Percentiles rank a stretch among this genome's conserved stretches.
Evolutionary conservation across 768 basidiomycete genomes (phyloP).

Genomic region (Tricholoma bakamatsutake): DNA sequence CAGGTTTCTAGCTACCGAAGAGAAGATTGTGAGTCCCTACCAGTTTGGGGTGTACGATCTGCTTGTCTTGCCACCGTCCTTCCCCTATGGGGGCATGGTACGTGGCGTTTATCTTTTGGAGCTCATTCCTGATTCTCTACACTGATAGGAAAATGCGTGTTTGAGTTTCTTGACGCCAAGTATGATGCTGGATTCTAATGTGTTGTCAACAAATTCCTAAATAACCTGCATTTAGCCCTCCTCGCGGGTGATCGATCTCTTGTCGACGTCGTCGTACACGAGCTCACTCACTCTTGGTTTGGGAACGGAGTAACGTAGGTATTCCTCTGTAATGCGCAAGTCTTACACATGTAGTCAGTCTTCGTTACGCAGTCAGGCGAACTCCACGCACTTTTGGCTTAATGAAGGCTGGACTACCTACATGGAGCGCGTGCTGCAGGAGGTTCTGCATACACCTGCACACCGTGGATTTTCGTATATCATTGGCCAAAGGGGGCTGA

Average conservation of each 20-base stretch:
- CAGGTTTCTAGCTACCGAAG: constrained; percentile 74
- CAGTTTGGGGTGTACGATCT: constrained; percentile 86
- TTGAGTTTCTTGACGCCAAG: constrained; percentile 86
- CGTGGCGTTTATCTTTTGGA: constrained; percentile 12
- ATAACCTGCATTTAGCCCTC: constrained; percentile 42
- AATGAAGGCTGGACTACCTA: constrained; percentile 96
- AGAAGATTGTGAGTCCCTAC: constrained; percentile 71
- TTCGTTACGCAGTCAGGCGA: constrained; percentile 43
- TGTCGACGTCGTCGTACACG: constrained; percentile 88
- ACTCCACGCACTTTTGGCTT: constrained; percentile 81
- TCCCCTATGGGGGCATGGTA: constrained; percentile 92
- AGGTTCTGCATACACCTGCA: constrained; percentile 63
- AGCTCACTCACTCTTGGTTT: constrained; percentile 84
- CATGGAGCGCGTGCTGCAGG: constrained; percentile 75
- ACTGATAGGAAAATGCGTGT: constrained; percentile 77
- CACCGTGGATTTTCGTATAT: constrained; percentile 78
- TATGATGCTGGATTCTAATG: constrained; percentile 23
- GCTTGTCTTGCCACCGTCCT: constrained; percentile 83
- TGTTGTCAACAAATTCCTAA: not conserved
- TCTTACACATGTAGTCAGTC: not conserved
- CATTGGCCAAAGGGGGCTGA: constrained; percentile 66
- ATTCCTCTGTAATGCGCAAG: not conserved
- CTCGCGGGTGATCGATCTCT: constrained; percentile 82
- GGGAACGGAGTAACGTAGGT: constrained; percentile 81
- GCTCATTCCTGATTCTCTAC: not conserved